phyloP scores from a whole-genome alignment of 1,284 basidiomycete species.

The Puccinia horiana region DNA sequence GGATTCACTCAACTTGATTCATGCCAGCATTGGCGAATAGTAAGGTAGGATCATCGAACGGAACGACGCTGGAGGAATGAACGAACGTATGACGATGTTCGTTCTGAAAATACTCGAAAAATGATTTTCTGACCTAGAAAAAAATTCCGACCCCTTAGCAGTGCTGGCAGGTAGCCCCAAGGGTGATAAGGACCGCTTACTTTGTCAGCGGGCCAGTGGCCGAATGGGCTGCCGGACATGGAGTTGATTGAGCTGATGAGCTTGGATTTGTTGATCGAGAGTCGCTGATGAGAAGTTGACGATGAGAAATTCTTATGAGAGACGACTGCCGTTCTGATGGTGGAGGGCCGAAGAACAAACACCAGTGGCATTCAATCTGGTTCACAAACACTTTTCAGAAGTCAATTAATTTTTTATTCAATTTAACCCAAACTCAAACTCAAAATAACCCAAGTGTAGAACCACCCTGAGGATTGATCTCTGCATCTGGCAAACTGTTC shows the following conservation, averaged over 20 bases:
- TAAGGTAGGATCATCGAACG: conserved; percentile 68
- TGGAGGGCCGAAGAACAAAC: neutral
- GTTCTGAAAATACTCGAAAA: conserved; percentile 36
- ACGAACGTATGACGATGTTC: conserved; percentile 40
- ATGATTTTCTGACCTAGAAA: conserved; percentile 34
- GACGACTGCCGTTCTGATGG: neutral
- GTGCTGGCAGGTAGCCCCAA: neutral
- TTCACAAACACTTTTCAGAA: neutral
- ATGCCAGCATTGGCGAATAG: conserved; percentile 86
- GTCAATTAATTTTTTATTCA: no score
- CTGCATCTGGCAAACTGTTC: no score
- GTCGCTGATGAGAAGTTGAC: neutral
- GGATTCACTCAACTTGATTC: conserved; percentile 44
- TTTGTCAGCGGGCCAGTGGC: conserved; percentile 49
- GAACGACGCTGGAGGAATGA: conserved; percentile 45
- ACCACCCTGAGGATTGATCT: no score
- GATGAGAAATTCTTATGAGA: neutral
- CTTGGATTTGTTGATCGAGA: neutral
- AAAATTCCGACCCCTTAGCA: neutral
- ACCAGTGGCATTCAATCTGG: neutral
- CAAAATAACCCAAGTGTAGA: no score
- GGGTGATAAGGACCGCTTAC: neutral
- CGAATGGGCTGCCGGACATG: conserved; percentile 21
- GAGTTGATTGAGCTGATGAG: neutral
- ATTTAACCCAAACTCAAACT: no score